phyloP scores from a whole-genome alignment of 1,284 basidiomycete species.

The Fomitopsis pinicola region DNA sequence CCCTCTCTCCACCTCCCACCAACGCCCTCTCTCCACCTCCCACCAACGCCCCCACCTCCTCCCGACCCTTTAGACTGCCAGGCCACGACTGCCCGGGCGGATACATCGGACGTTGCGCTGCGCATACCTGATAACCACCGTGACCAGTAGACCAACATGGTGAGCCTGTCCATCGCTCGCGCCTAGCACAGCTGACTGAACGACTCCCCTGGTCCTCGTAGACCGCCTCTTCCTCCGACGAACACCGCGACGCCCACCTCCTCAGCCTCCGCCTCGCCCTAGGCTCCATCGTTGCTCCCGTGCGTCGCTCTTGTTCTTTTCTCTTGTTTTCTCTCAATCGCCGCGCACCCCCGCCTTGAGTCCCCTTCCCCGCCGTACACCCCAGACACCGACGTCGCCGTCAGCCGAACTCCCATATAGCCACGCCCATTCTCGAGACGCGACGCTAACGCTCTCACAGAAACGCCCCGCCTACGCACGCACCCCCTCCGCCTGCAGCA shows the following conservation, averaged over 20 bases:
- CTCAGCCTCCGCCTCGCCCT: slow-evolving; percentile 24
- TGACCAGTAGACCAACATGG: not conserved
- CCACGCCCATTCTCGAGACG: not conserved
- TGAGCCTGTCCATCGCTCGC: not conserved
- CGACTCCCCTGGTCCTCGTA: not conserved
- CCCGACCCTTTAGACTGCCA: not conserved
- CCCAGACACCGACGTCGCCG: not conserved
- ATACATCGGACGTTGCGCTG: not conserved
- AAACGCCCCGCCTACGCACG: slow-evolving; percentile 24
- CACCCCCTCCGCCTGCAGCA: slow-evolving; percentile 18
- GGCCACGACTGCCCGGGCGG: not conserved
- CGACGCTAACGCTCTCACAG: slow-evolving; percentile 10
- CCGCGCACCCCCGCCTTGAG: not conserved
- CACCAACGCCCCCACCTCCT: not conserved
- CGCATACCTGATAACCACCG: not conserved
- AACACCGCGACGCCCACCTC: slow-evolving; percentile 19
- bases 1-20: not conserved
- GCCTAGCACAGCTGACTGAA: not conserved
- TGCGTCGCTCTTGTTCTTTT: slow-evolving; percentile 15
- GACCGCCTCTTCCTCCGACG: slow-evolving; percentile 17
- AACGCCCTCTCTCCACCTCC: not conserved
- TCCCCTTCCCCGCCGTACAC: not conserved
- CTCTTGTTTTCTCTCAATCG: not conserved
- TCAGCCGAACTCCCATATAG: not conserved
- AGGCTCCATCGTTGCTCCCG: slow-evolving; percentile 28